Base-by-base conservation (phyloP, 768 basidiomycete species). In the Asterophora parasitica region DNA sequence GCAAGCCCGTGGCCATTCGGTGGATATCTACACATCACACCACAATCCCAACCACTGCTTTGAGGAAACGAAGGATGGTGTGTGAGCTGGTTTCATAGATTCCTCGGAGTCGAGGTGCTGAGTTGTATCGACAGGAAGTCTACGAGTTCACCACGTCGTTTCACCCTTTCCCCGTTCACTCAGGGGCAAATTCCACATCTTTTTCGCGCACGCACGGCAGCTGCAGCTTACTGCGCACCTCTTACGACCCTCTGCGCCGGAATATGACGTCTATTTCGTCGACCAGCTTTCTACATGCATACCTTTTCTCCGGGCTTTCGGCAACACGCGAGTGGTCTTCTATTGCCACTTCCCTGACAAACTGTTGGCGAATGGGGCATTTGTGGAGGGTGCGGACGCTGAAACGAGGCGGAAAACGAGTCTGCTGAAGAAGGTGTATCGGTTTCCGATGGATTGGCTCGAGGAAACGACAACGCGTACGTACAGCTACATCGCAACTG, bases 301-400 rank as follows among this genome's bases (percentile, higher is more conserved):
- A 19, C 95, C 95, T 0, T 72, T 96, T 49, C 73, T 99, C 0
- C 78, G 89, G 2, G 58, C 70, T 50, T 58, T 89, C 11, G 78
- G 74, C 2, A 72, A 73, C 16, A 89, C 80, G n/a, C 82, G 91
- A 2, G 88, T 95, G 26, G 85, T 98, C 15, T 98, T 97, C 66
- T 98, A 99, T 63, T 95, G 92, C 56, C 96, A 98, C 63, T 98
- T 99, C 56, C 96, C 95, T 0, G 95, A 99, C 68, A 95, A 95
- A 65, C 73, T 98, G 0, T 77, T 97, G 20, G 81, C 86, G 5
- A 78, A 81, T 52, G 88, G 88, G 0, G 79, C 75, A 32, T 81
- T 77, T 58, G 74, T 82, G 0, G 81, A 85, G 44, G 83, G 79
- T 10, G 65, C 23, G 69, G 45, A 58, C 65, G 35, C 64, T 61